Evolutionary conservation across 2,329 filamentous ascomycete genomes (phyloP).

Genomic region (Microdochium nivale): DNA sequence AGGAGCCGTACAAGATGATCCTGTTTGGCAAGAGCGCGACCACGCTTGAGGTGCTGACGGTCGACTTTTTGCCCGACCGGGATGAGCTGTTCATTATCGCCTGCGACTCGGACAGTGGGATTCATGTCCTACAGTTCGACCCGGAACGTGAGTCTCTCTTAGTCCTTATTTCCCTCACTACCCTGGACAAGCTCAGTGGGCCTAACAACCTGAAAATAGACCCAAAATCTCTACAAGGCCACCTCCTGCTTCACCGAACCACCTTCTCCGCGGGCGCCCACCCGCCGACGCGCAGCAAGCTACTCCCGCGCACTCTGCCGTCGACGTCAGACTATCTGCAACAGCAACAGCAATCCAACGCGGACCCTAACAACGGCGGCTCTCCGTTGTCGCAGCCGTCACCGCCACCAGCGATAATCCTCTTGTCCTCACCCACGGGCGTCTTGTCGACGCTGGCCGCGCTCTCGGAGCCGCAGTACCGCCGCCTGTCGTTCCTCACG

Average conservation of each 20-base stretch:
- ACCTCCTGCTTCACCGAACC: slow-evolving; percentile 76
- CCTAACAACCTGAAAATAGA: slow-evolving; percentile 41
- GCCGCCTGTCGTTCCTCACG: slow-evolving; percentile 72
- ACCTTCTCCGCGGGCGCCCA: slow-evolving; percentile 82
- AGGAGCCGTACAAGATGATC: slow-evolving; percentile 94
- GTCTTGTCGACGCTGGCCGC: slow-evolving; percentile 69
- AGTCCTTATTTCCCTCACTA: background rate
- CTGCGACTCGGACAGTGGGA: slow-evolving; percentile 73
- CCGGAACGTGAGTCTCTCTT: slow-evolving; percentile 65
- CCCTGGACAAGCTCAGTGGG: slow-evolving; percentile 10
- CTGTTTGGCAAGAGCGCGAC: slow-evolving; percentile 82
- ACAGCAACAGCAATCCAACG: slow-evolving; percentile 9
- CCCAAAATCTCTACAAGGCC: slow-evolving; percentile 84
- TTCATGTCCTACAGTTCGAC: slow-evolving; percentile 89
- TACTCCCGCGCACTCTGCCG: slow-evolving; percentile 61
- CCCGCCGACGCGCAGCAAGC: slow-evolving; percentile 62
- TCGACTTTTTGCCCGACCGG: slow-evolving; percentile 83
- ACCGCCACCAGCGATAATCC: slow-evolving; percentile 36
- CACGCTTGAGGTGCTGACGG: slow-evolving; percentile 67
- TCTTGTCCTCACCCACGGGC: slow-evolving; percentile 69
- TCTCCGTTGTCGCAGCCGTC: no score
- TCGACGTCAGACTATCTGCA: slow-evolving; percentile 21
- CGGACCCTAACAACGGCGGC: no score
- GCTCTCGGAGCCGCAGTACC: slow-evolving; percentile 71
- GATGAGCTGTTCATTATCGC: slow-evolving; percentile 76